phyloP scores from a whole-genome alignment of 2,329 filamentous ascomycete species.

The Ceratocystis smalleyi region DNA sequence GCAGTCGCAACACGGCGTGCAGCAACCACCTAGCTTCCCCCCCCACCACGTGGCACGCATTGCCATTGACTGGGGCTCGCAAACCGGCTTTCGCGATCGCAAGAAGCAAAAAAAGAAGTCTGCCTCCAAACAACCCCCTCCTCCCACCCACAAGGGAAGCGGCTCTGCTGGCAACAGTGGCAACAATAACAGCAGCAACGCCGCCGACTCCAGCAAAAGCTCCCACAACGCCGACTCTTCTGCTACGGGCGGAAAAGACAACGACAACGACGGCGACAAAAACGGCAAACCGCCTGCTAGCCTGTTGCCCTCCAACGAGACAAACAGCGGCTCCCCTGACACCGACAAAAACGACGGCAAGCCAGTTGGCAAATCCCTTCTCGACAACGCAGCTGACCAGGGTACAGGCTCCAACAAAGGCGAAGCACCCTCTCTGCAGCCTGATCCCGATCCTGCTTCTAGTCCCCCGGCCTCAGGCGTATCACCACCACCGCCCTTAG shows the following conservation, averaged over 20 bases:
- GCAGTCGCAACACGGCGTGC: neutral
- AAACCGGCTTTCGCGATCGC: constrained; percentile 17
- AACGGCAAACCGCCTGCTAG: neutral
- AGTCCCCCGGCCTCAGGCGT: neutral
- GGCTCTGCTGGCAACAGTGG: neutral
- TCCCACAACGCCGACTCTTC: neutral
- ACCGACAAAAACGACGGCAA: neutral
- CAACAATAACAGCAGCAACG: neutral
- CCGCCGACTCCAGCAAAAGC: neutral
- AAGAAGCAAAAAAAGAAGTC: constrained; percentile 19
- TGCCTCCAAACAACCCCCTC: neutral
- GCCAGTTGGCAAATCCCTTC: neutral
- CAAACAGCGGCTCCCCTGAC: neutral
- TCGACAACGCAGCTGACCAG: neutral
- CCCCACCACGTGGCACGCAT: constrained; percentile 18
- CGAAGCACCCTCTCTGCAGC: neutral
- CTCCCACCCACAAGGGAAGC: constrained; percentile 11
- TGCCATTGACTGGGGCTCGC: constrained; percentile 19
- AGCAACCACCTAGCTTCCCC: neutral
- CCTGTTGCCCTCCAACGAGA: neutral
- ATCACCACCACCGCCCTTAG: neutral
- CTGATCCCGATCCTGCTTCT: constrained; percentile 3
- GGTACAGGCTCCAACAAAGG: neutral
- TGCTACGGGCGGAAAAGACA: constrained; percentile 15
- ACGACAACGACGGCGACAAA: constrained; percentile 7